Percentiles rank a stretch among this genome's conserved stretches.
Conservation (phyloP, 2,329 filamentous ascomycete genomes). For the Aureobasidium sp. region DNA sequence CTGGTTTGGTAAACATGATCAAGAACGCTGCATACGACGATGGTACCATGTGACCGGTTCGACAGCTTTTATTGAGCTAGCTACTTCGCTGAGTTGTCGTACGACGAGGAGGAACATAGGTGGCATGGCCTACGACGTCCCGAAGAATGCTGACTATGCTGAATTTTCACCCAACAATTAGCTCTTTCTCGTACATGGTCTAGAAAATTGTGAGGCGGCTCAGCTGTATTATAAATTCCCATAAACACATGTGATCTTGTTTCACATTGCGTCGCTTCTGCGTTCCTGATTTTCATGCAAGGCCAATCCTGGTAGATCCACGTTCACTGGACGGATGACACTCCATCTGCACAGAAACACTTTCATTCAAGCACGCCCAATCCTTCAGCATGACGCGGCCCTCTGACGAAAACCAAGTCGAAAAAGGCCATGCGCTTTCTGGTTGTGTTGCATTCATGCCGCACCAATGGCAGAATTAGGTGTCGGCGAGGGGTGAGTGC, state of each 20-base stretch:
- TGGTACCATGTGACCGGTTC: not conserved
- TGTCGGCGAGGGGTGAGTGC: not conserved
- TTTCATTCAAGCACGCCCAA: not conserved
- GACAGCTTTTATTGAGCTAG: not conserved
- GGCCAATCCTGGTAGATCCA: not conserved
- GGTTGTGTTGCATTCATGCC: not conserved
- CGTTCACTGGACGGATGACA: not conserved
- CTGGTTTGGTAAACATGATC: constrained; percentile 21
- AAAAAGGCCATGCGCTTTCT: not conserved
- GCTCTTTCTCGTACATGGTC: not conserved
- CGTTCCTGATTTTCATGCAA: not conserved
- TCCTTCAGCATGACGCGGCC: not conserved
- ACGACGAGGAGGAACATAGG: not conserved
- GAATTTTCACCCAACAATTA: not conserved
- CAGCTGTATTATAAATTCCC: not conserved
- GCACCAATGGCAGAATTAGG: not conserved
- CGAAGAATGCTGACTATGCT: not conserved
- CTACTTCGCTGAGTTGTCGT: not conserved
- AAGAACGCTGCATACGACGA: not conserved
- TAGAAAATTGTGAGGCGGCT: not conserved
- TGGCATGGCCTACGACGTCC: not conserved
- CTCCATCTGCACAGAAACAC: not conserved
- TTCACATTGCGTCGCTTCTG: not conserved
- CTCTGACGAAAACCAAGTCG: not conserved
- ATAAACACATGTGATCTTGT: constrained; percentile 3